Conservation (phyloP, 75 land plant genomes). For the Pinus tabuliformis region DNA sequence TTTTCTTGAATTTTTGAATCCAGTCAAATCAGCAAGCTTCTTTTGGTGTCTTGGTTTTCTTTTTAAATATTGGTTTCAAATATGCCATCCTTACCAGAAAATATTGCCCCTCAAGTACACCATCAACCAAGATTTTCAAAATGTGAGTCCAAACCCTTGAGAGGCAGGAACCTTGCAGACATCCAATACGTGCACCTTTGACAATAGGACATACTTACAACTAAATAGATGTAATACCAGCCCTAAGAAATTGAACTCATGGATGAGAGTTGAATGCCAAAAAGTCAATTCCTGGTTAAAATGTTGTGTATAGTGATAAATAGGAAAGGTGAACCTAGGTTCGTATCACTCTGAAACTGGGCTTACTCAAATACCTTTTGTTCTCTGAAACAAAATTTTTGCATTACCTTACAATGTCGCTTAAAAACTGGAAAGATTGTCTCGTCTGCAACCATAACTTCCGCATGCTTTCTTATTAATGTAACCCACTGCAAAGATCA, state of each 20-base stretch:
- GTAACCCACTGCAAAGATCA: conserved; percentile 78
- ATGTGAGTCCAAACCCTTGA: neutral
- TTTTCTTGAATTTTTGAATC: neutral
- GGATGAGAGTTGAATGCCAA: too few relatives aligned
- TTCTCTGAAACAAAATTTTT: neutral
- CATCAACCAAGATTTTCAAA: neutral
- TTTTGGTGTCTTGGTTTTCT: neutral
- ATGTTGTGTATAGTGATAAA: neutral
- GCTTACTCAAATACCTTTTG: neutral
- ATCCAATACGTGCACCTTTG: neutral
- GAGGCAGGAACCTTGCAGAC: neutral
- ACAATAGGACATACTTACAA: neutral
- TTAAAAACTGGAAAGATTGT: conserved; percentile 60
- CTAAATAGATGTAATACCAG: conserved; percentile 2
- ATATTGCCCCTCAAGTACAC: neutral
- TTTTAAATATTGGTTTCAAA: neutral
- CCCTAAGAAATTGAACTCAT: too few relatives aligned
- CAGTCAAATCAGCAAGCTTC: neutral
- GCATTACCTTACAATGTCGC: conserved; percentile 74
- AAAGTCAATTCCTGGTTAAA: neutral
- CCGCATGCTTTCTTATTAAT: conserved; percentile 75
- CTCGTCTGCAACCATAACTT: conserved; percentile 60
- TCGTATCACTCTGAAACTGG: neutral
- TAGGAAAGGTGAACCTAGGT: neutral
- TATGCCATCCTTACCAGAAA: neutral